phyloP scores from a whole-genome alignment of 2,329 filamentous ascomycete genomes.

The Cercospora nicotianae region DNA sequence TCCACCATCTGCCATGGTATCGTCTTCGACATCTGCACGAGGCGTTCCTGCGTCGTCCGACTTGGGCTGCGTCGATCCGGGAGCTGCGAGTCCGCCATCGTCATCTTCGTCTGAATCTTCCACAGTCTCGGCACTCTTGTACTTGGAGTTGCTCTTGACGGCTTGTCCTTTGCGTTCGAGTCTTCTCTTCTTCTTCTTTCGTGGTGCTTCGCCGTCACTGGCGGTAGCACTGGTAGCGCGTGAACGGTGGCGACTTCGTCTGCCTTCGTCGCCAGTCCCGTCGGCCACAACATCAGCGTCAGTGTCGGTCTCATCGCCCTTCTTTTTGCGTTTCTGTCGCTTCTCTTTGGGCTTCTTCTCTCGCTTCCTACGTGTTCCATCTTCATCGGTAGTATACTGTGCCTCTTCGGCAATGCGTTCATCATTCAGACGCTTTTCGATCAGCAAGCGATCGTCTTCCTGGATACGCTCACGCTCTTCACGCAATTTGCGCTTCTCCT shows the following conservation, averaged over 20 bases:
- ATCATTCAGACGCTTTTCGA: conserved; percentile 69
- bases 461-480: conserved; percentile 81
- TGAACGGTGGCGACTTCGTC: conserved; percentile 36
- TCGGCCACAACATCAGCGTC: conserved; percentile 46
- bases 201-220: conserved; percentile 57
- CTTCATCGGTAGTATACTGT: conserved; percentile 82
- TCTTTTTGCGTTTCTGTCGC: conserved; percentile 60
- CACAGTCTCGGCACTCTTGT: conserved; percentile 82
- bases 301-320: conserved; percentile 49
- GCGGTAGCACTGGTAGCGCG: conserved; percentile 39
- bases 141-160: conserved; percentile 57
- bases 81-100: conserved; percentile 24
- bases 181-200: conserved; percentile 60
- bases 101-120: conserved; percentile 71
- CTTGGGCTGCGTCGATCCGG: conserved; percentile 25
- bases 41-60: conserved; percentile 33
- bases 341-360: conserved; percentile 62
- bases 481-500: conserved; percentile 76
- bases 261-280: conserved; percentile 50
- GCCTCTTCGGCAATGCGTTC: conserved; percentile 65
- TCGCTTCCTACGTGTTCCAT: conserved; percentile 75
- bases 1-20: conserved; percentile 28
- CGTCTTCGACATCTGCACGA: conserved; percentile 27
- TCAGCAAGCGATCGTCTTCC: conserved; percentile 69
- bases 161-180: conserved; percentile 55